Evolutionary conservation across 345 rosid species (phyloP), one percentile per base, ranked within the genome.

Genomic region (Boechera divaricarpa): DNA sequence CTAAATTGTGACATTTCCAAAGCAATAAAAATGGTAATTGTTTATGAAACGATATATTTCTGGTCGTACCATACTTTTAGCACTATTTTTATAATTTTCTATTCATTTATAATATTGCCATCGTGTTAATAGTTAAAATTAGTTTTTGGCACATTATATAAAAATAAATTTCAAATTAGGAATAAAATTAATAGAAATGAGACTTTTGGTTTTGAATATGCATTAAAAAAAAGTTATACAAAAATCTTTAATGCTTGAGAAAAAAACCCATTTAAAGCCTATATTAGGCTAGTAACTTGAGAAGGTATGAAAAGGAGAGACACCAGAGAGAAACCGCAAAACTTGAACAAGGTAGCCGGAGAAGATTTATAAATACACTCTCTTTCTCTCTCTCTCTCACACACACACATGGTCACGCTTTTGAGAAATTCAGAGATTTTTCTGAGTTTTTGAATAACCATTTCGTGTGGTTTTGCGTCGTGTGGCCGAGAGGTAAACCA

Each of bases 211-310:
- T 51, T 13, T 66, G 2, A 32, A 66, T 32, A 49, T 5, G 8
- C 10, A 24, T 15, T 36, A 49, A 48, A 48, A 48, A 21, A 54
- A 6, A 55, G 31, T 0, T 7, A 41, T 11, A 69, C 11, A 16
- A 51, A 51, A 13, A 21, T 33, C 0, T 2, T 28, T 8, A 56
- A 16, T 42, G 8, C 13, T 56, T 16, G 26, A 31, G 58, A 66
- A 39, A 58, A 70, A 36, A 10, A 24, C 60, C 52, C 66, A 58
- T n/a, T 75, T 36, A 38, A 13, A 75, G 52, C 33, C 79, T 63
- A 64, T 54, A 32, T 10, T 31, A 63, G 13, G 77, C 45, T 53
- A 28, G 26, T 29, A 72, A 44, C 54, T 16, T 39, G 58, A 45
- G 57, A 45, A 24, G 48, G 39, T 10, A 51, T 5, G 61, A 63